Base-by-base conservation (phyloP, 768 basidiomycete genomes). In the Lentinula edodes region DNA sequence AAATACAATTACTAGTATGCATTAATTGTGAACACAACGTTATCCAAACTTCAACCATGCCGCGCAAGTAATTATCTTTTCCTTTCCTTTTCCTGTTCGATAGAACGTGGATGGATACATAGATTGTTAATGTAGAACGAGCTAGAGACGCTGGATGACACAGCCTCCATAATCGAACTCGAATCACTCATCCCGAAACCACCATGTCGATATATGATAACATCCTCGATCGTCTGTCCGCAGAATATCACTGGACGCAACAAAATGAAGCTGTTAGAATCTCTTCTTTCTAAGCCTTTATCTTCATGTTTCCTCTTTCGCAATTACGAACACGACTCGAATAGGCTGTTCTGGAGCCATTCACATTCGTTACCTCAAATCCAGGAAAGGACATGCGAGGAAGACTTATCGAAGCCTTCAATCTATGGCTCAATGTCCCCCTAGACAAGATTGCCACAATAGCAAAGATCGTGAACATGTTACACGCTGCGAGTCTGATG, bases 401-500 rank as follows among this genome's bases (percentile, higher is more conserved):
- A 0, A 83, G 87, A 67, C 81, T 99, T 69, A 93, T 96, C 64
- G 89, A 88, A 56, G 94, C 96, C 0, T 98, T 98, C 84, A 96
- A 98, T 67, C 41, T 75, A 1, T 99, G 97, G 97, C 83, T 98
- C 13, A 71, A 87, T 6, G 94, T 98, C 2, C 90, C 93, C 0
- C 70, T 75, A 32, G 81, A 83, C 28, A 89, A 89, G 71, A 81
- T 97, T 16, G 71, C 72, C 32, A 76, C 90, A 46, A 94, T 99
- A 62, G 82, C 87, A 2, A 82, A 81, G 64, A 84, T 99, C 58
- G 91, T 99, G 38, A 87, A 86, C 68, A 98, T 96, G 94, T 78
- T 98, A 18, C 97, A 99, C 67, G 93, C 88, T 57, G 95, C 95
- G 5, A 94, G 92, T 71, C 79, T 99, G 28, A 81, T 98, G 95